Base-by-base conservation (phyloP, 108 stramenopile species). In the Asterionellopsis glacialis region DNA sequence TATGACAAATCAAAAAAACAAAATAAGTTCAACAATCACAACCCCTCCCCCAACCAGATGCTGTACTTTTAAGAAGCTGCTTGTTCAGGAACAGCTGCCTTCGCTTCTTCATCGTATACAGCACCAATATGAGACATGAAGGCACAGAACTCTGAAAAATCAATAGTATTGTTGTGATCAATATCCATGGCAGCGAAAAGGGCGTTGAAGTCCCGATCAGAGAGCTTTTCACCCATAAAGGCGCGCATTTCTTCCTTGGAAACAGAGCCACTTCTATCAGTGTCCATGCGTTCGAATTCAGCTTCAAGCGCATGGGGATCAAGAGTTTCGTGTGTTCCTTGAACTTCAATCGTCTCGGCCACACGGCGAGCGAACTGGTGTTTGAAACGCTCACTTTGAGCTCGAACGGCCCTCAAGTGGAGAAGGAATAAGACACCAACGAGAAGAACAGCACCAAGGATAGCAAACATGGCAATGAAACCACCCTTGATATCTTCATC, bases 221-320 rank as follows among this genome's bases (percentile, higher is more conserved):
- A 41, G 19, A 59, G 26, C 23, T 21, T 28, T 4, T 27, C 19
- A 16, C n/a, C n/a, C 11, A 57, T 42, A 11, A 57, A 57, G n/a
- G 28, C 56, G 6, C 14, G 26, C n/a, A 57, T 14, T 14, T 57
- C 56, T 25, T 57, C 40, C 40, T 57, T 57, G 40, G 38, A 39
- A 16, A 57, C 39, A 15, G n/a, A 18, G 21, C 47, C 19, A 40
- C 56, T 38, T 2, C 47, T 47, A 14, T 61, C 38, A 3, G 18
- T 19, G 25, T 57, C 60, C 24, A 61, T 41, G 15, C 49, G 19
- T 10, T 61, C 40, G 60, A 61, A 61, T 27, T 61, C 60, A 16
- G 19, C 60, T 21, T 28, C 27, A 22, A 61, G 47, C 1, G 27
- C 60, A 18, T 61, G 9, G 1, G 60, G 9, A 7, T 23, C 28